Percentiles rank a stretch among this genome's conserved stretches.
These are phyloP conservation scores for Ophiognomonia clavigignenti-juglandacearum DNA, from an alignment of 2,329 filamentous ascomycete species.

Conservation along the genomic window DNA sequence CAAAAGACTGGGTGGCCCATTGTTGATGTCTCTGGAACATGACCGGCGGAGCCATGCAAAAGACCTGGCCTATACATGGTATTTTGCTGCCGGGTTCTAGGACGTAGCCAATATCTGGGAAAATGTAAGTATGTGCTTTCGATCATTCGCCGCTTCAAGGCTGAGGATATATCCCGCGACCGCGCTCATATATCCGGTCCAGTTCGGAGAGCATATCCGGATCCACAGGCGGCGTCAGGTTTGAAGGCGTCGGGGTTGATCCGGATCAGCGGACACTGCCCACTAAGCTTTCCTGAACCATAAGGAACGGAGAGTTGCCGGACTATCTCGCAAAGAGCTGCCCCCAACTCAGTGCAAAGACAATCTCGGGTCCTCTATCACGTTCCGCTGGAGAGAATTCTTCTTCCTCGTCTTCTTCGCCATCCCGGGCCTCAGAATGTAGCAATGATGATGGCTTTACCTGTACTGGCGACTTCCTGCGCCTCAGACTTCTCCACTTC, in stretches of 20 bases:
- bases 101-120: constrained; percentile 14
- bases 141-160: not conserved
- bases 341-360: constrained; percentile 13
- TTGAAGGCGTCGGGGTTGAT: constrained; percentile 14
- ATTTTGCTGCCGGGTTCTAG: constrained; percentile 12
- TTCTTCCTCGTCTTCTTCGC: constrained; percentile 10
- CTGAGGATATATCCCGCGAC: not conserved
- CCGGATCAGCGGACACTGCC: constrained; percentile 9
- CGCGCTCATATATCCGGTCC: not conserved
- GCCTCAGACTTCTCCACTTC: constrained; percentile 60
- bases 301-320: constrained; percentile 1
- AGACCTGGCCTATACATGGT: constrained; percentile 14
- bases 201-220: not conserved
- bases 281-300: not conserved
- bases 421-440: no score
- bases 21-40: constrained; percentile 4
- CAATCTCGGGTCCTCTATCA: not conserved
- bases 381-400: not conserved
- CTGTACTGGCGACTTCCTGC: constrained; percentile 54
- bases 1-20: constrained; percentile 1
- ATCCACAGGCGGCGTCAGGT: constrained; percentile 14
- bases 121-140: constrained; percentile 11
- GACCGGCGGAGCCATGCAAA: constrained; percentile 7
- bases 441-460: constrained; percentile 64
- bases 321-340: constrained; percentile 9